A percentile compares a stretch with the other conserved stretches of the same genome.
Conservation (phyloP, 2,329 filamentous ascomycete species). For the Talaromyces funiculosus region DNA sequence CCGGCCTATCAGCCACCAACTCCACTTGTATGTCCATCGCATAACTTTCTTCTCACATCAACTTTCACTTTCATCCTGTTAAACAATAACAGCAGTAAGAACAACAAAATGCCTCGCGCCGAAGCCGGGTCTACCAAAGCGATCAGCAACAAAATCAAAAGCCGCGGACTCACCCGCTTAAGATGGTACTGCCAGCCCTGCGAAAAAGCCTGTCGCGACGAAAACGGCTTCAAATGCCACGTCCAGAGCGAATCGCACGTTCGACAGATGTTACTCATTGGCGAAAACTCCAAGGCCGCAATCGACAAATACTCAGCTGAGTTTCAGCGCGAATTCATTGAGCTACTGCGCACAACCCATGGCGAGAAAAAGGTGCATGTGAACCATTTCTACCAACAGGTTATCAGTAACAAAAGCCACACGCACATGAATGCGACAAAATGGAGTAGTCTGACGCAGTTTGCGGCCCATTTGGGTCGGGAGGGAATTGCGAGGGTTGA, state of each 20-base stretch:
- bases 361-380: slow-evolving; percentile 84
- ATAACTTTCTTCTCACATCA: not conserved
- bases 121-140: slow-evolving; percentile 90
- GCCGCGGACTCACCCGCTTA: slow-evolving; percentile 62
- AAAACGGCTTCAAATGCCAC: slow-evolving; percentile 87
- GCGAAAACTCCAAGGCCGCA: slow-evolving; percentile 76
- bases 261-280: slow-evolving; percentile 80
- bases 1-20: not conserved
- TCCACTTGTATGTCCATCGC: not conserved
- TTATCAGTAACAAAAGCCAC: slow-evolving; percentile 76
- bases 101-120: slow-evolving; percentile 72
- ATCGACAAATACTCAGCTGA: slow-evolving; percentile 77
- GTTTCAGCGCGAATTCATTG: slow-evolving; percentile 74
- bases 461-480: slow-evolving; percentile 76
- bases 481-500: slow-evolving; percentile 88
- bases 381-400: slow-evolving; percentile 93
- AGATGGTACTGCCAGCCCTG: slow-evolving; percentile 77
- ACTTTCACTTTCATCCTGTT: too few relatives aligned
- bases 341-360: slow-evolving; percentile 73
- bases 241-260: slow-evolving; percentile 79
- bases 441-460: slow-evolving; percentile 83
- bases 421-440: slow-evolving; percentile 91
- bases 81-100: not conserved
- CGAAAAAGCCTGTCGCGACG: slow-evolving; percentile 70
- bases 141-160: slow-evolving; percentile 85